Evolutionary conservation across 2,329 filamentous ascomycete species (phyloP).

Genomic region (Berkeleyomyces rouxiae): DNA sequence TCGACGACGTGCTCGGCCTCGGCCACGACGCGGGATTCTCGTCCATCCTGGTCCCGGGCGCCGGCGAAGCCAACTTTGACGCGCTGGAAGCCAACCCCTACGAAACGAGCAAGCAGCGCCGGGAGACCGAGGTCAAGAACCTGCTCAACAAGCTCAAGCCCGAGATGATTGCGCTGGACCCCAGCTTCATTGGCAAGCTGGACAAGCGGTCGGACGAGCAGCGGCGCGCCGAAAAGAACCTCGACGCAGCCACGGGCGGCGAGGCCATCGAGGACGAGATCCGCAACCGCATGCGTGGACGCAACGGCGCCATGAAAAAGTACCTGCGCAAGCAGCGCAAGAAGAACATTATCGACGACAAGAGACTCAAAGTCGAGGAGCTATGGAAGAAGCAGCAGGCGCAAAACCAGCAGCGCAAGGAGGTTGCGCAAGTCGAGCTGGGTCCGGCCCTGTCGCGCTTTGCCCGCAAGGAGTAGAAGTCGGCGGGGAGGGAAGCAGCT

Average conservation of each 20-base stretch:
- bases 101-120: conserved; percentile 81
- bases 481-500: neutral
- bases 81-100: conserved; percentile 88
- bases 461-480: conserved; percentile 45
- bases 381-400: conserved; percentile 57
- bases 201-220: conserved; percentile 69
- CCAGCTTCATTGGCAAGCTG: conserved; percentile 77
- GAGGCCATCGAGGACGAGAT: conserved; percentile 37
- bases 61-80: conserved; percentile 95
- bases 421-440: conserved; percentile 54
- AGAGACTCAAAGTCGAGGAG: conserved; percentile 71
- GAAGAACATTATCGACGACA: conserved; percentile 93
- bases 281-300: conserved; percentile 66
- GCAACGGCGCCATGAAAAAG: conserved; percentile 76
- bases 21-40: conserved; percentile 76
- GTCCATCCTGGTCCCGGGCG: conserved; percentile 76
- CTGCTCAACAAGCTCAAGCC: conserved; percentile 89
- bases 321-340: conserved; percentile 82
- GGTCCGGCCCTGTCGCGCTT: conserved; percentile 80
- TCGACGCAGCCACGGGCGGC: conserved; percentile 50
- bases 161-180: conserved; percentile 92
- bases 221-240: conserved; percentile 57
- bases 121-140: conserved; percentile 77
- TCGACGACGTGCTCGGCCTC: conserved; percentile 80
- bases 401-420: conserved; percentile 43